Evolutionary conservation across 164 flowering plant species (phyloP).

Genomic region (Annona squamosa): DNA sequence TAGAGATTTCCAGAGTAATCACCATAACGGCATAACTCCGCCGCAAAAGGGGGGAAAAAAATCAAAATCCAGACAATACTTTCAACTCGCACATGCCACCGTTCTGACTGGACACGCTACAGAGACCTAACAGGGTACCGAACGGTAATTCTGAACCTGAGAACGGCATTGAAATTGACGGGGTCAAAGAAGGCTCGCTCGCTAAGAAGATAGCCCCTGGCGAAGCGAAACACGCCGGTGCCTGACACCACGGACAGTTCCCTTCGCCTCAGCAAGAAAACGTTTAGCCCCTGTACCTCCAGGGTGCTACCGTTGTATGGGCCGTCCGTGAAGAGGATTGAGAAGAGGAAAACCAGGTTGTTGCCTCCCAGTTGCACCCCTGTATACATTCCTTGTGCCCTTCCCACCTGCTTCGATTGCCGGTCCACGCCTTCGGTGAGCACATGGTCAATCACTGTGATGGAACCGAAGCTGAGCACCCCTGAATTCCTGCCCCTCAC

Average conservation of each 20-base stretch:
- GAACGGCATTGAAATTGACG: not conserved
- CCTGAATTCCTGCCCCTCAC: not conserved
- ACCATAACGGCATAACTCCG: no score
- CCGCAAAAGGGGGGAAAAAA: no score
- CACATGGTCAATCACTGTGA: slow-evolving; percentile 7
- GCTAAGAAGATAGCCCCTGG: slow-evolving; percentile 2
- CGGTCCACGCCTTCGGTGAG: slow-evolving; percentile 4
- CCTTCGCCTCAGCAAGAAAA: not conserved
- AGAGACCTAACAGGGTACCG: not conserved
- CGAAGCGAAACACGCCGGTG: slow-evolving; percentile 9
- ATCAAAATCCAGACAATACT: no score
- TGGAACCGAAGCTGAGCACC: slow-evolving; percentile 1
- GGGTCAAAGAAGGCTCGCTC: not conserved
- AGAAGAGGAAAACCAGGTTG: slow-evolving; percentile 6
- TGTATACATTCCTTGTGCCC: slow-evolving; percentile 11
- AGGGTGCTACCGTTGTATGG: slow-evolving; percentile 11
- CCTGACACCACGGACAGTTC: slow-evolving; percentile 11
- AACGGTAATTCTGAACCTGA: slow-evolving; percentile 5
- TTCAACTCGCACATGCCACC: no score
- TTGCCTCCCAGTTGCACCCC: not conserved
- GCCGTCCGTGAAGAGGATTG: slow-evolving; percentile 1
- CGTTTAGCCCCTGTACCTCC: slow-evolving; percentile 8
- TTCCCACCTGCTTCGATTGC: slow-evolving; percentile 3
- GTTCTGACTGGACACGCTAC: no score
- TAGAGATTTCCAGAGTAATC: no score